phyloP scores from a whole-genome alignment of 1,139 yeast genomes.

The Taphrina confusa region DNA sequence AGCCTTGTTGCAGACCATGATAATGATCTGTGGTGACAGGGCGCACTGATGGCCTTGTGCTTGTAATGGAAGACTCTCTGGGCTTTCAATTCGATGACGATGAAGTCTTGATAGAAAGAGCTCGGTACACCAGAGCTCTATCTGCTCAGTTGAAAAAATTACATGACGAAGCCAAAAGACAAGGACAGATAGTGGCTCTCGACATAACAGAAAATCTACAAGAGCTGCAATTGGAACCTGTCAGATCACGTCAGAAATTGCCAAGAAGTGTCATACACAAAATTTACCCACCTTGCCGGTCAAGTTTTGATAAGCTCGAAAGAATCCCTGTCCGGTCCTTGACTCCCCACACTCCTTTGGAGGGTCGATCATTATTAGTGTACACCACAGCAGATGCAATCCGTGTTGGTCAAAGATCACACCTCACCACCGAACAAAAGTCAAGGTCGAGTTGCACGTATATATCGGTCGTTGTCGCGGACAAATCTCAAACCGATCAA shows the following conservation, averaged over 20 bases:
- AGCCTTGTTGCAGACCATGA: no score
- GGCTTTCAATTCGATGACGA: slow-evolving; percentile 7
- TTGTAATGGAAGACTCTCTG: not conserved
- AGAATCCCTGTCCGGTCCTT: not conserved
- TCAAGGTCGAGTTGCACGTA: not conserved
- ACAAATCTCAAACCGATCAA: not conserved
- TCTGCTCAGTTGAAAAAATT: slow-evolving; percentile 1
- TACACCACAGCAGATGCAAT: not conserved
- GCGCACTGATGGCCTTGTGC: no score
- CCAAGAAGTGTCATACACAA: slow-evolving; percentile 13
- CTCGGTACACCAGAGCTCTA: slow-evolving; percentile 6
- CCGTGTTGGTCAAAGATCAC: slow-evolving; percentile 1
- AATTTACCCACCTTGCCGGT: not conserved
- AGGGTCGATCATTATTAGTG: not conserved
- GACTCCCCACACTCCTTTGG: not conserved
- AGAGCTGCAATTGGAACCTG: slow-evolving; percentile 1
- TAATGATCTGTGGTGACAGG: no score
- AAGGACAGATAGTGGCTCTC: not conserved
- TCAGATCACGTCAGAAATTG: not conserved
- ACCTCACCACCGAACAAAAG: not conserved
- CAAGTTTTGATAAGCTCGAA: not conserved
- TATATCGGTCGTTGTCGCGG: not conserved
- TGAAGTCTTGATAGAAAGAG: slow-evolving; percentile 4
- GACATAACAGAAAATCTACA: slow-evolving; percentile 1
- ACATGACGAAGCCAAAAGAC: slow-evolving; percentile 1